These are phyloP conservation scores for Chlamydomonas incerta DNA, from an alignment of 139 green algal species.

Conservation along the genomic window DNA sequence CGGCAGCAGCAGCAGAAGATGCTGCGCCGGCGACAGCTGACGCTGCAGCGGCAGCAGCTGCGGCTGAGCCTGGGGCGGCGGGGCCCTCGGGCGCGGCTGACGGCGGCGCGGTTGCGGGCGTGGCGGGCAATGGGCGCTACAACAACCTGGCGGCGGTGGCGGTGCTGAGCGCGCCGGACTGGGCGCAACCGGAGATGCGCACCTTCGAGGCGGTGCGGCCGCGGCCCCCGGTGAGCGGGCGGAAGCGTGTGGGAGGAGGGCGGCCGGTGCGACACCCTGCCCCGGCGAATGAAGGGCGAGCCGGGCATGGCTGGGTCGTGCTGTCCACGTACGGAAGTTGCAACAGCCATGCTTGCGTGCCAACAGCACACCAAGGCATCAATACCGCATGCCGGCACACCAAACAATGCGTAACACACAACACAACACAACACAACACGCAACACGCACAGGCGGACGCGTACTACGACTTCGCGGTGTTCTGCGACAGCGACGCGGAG, in stretches of 20 bases:
- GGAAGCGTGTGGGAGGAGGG: not conserved
- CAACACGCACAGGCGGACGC: conserved; percentile 42
- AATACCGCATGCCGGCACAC: too few relatives aligned
- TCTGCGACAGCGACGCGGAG: conserved; percentile 47
- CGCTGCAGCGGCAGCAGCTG: not conserved
- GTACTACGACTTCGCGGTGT: conserved; percentile 49
- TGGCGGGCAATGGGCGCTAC: conserved; percentile 45
- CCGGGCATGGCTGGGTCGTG: too few relatives aligned
- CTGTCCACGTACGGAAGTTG: not conserved
- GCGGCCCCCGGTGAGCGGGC: conserved; percentile 53
- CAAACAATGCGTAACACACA: too few relatives aligned
- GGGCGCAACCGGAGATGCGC: conserved; percentile 59
- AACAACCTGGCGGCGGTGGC: conserved; percentile 82
- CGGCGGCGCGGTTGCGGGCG: not conserved
- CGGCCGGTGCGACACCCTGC: too few relatives aligned
- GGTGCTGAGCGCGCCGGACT: conserved; percentile 71
- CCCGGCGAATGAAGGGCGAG: too few relatives aligned
- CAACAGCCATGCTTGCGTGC: not conserved
- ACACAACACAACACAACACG: too few relatives aligned
- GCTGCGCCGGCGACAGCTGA: not conserved
- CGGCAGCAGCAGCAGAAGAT: not conserved
- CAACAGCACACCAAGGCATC: too few relatives aligned
- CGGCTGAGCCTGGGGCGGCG: not conserved
- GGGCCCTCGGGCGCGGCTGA: not conserved
- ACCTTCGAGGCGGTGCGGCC: conserved; percentile 75